Conservation (phyloP, 2,329 filamentous ascomycete species). For the Pleoardoris graminearum region DNA sequence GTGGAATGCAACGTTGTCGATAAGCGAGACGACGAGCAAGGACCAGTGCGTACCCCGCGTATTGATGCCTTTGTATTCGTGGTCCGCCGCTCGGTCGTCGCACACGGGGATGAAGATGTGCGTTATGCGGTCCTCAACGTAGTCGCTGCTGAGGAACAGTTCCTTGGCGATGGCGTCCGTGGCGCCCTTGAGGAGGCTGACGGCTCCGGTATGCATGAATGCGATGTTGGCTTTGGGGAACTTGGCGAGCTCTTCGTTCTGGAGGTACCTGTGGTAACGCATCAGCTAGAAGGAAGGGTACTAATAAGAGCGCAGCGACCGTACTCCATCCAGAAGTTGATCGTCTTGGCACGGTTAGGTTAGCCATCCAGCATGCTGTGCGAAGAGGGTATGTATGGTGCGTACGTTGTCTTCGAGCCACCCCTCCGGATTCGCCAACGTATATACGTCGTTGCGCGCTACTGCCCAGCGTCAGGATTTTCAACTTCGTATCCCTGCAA, state of each 20-base stretch:
- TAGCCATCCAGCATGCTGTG: neutral
- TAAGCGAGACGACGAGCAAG: conserved; percentile 81
- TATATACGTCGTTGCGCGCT: conserved; percentile 85
- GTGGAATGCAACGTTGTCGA: conserved; percentile 92
- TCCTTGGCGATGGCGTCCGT: conserved; percentile 37
- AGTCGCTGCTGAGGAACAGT: conserved; percentile 68
- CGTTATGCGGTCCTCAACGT: conserved; percentile 72
- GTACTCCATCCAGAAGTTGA: conserved; percentile 97
- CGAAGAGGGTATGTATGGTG: neutral
- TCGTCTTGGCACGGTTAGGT: conserved; percentile 62
- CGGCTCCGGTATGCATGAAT: conserved; percentile 89
- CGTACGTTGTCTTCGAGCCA: conserved; percentile 94
- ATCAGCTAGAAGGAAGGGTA: no score
- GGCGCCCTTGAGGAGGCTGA: conserved; percentile 82
- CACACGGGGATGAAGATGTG: conserved; percentile 97
- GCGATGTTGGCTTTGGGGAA: conserved; percentile 85
- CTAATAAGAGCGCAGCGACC: conserved; percentile 4
- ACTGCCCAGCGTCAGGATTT: conserved; percentile 57
- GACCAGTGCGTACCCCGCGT: conserved; percentile 96
- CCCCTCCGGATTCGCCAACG: conserved; percentile 72
- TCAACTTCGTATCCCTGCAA: no score
- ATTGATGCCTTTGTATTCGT: conserved; percentile 60
- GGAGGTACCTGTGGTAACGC: conserved; percentile 69
- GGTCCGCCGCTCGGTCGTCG: conserved; percentile 60
- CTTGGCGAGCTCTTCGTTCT: conserved; percentile 79